Base-by-base conservation (phyloP, 2,329 filamentous ascomycete species). In the Clarireedia homoeocarpa region DNA sequence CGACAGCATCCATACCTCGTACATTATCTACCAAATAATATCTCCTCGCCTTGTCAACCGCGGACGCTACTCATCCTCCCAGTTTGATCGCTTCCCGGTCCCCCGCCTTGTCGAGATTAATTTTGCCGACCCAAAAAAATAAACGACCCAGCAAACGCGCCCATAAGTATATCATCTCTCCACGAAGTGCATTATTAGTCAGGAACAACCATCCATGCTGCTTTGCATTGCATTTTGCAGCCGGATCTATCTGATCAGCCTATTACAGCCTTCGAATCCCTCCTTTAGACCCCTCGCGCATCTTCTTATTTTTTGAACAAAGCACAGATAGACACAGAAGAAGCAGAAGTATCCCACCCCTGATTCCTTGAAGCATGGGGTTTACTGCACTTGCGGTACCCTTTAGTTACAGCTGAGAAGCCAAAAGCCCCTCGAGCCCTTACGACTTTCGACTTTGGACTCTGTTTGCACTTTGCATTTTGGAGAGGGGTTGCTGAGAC, bases 101-200 rank as follows among this genome's bases (percentile, higher is more conserved):
- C 45, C 45, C 45, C 27, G 51, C 51, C 51, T 17, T 53, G 51
- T 53, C 23, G 42, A 53, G 34, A 53, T 53, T 48, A 53, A 53
- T 40, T 48, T 48, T 26, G 14, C 50, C 38, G 45, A 20, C 50
- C 51, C 47, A 24, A 27, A 48, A 38, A 53, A 42, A 48, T 46
- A 47, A 47, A 27, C n/a, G 10, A 53, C 42, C 20, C 15, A 40
- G n/a, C 50, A 52, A 52, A 52, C 12, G 39, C 39, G 12, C 44
- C 12, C 50, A 34, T 23, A 40, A 9, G 14, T 24, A 30, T 34
- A 24, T 27, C 38, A 42, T 34, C 24, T 45, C 27, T 44, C 49
- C 50, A 51, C 49, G 36, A 40, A 9, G 14, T 48, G 51, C 51
- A 39, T 40, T 15, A 40, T 40, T 17, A 17, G 9, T 53, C 27